Evolutionary conservation across 106 monocot genomes (phyloP).

Genomic region (Dioscorea alata): DNA sequence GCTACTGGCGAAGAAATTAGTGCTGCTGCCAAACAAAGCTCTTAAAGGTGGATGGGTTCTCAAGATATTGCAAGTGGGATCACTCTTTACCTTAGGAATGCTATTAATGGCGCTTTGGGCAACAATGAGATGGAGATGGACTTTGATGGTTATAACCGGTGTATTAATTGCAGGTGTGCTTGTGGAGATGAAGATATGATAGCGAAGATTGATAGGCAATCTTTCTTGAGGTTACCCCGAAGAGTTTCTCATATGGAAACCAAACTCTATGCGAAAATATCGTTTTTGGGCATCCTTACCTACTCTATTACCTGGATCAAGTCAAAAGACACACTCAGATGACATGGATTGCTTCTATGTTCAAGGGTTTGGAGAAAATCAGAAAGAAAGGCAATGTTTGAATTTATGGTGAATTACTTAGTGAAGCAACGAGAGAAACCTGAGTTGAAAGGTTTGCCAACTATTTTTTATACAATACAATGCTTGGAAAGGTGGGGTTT

Average conservation of each 20-base stretch:
- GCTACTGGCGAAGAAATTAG: not conserved
- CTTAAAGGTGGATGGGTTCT: constrained; percentile 26
- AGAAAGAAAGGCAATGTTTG: too few species aligned
- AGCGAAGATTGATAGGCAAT: constrained; percentile 19
- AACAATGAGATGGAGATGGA: not conserved
- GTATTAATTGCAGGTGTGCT: not conserved
- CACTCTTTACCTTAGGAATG: constrained; percentile 4
- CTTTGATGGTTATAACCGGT: not conserved
- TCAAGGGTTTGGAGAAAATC: too few species aligned
- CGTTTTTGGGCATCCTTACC: constrained; percentile 4
- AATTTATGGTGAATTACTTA: too few species aligned
- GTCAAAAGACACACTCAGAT: too few species aligned
- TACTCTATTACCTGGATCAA: constrained; percentile 13
- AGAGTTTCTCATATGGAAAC: constrained; percentile 17
- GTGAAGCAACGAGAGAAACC: too few species aligned
- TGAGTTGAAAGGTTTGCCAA: too few species aligned
- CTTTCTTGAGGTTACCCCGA: constrained; percentile 23
- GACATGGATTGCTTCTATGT: too few species aligned
- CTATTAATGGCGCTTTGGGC: not conserved
- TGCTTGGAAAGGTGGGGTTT: too few species aligned
- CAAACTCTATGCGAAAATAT: constrained; percentile 17
- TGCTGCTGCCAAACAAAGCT: not conserved
- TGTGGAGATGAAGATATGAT: constrained; percentile 10
- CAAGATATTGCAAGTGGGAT: constrained; percentile 30
- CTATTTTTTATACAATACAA: too few species aligned